These are phyloP conservation scores for Rozella allomycis DNA, from an alignment of 371 early-diverging fungal genomes.

Conservation along the genomic window DNA sequence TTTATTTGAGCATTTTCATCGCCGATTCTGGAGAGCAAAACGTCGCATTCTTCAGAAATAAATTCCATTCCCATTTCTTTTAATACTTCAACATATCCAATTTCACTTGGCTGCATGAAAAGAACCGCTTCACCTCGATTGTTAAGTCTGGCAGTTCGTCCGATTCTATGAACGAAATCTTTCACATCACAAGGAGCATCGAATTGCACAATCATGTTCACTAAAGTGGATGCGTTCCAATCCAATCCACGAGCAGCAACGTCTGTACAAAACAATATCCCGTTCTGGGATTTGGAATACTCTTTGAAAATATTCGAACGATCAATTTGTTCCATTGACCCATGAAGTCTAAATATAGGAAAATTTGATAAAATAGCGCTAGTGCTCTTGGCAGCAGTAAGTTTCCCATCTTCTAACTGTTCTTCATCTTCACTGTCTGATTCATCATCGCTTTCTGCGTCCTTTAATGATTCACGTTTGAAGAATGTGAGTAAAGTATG, in stretches of 20 bases:
- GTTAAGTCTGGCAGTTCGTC: slow-evolving; percentile 92
- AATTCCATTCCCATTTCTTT: slow-evolving; percentile 31
- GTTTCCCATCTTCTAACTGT: slow-evolving; percentile 7
- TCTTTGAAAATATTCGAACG: slow-evolving; percentile 47
- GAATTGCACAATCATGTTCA: slow-evolving; percentile 80
- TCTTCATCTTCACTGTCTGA: slow-evolving; percentile 4
- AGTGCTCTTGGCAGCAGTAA: slow-evolving; percentile 5
- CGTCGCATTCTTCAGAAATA: background rate
- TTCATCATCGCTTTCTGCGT: background rate
- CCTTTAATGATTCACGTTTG: slow-evolving; percentile 3
- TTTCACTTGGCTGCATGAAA: slow-evolving; percentile 70
- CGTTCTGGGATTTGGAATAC: slow-evolving; percentile 33
- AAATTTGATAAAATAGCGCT: slow-evolving; percentile 31
- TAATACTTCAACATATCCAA: slow-evolving; percentile 51
- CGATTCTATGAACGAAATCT: slow-evolving; percentile 92
- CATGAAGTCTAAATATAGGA: slow-evolving; percentile 62
- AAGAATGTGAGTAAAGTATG: slow-evolving; percentile 36
- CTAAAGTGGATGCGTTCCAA: slow-evolving; percentile 74
- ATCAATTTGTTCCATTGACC: slow-evolving; percentile 50
- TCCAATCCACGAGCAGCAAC: slow-evolving; percentile 97
- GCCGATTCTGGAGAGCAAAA: too few relatives aligned
- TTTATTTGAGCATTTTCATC: too few relatives aligned
- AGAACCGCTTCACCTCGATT: slow-evolving; percentile 56
- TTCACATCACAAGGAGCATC: slow-evolving; percentile 84
- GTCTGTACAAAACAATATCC: slow-evolving; percentile 82